Base-by-base conservation (phyloP, 208 protist species). In the Trypanosoma vivax region DNA sequence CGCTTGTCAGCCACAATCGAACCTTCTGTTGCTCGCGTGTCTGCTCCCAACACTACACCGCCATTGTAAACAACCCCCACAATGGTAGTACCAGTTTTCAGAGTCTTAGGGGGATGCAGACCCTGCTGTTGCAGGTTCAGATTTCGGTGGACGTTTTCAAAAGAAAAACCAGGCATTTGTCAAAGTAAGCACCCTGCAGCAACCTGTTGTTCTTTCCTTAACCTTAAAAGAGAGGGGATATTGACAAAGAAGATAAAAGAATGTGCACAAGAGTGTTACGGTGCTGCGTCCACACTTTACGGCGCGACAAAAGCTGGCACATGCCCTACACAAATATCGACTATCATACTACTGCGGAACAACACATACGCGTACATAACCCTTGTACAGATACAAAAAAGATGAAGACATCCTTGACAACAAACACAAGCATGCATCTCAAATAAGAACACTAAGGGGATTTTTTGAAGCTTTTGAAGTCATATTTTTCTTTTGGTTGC, bases 21-120 rank as follows among this genome's bases (percentile, higher is more conserved):
- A 30, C 97, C 99, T 49, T 95, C 89, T 10, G 98, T 99, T 13
- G 99, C 98, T 50, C 99, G 86, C 2, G 98, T 99, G 83, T 99
- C 99, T 27, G 98, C 98, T 24, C 97, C 98, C 11, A 99, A 79
- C n/a, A 99, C 98, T 13, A 99, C 97, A 49, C 98, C 98, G 60
- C 96, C 96, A 65, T 99, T 96, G 75, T 88, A 99, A 28, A 99
- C 79, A 2, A 99, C 77, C 40, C 98, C 99, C 30, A 92, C 90
- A 69, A 99, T 99, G 14, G 99, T 99, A 6, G 99, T 99, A 38
- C 99, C 99, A 5, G 99, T 99, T 74, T 99, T 99, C 29, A 92
- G 88, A 11, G 83, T 85, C 52, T 81, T 84, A 29, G 95, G 89
- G 0, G 70, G 47, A 13, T 73, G 31, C 47, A 78, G 60, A 19